Evolutionary conservation across 495 filamentous ascomycete species (phyloP).

Genomic region (Neurospora sp.): DNA sequence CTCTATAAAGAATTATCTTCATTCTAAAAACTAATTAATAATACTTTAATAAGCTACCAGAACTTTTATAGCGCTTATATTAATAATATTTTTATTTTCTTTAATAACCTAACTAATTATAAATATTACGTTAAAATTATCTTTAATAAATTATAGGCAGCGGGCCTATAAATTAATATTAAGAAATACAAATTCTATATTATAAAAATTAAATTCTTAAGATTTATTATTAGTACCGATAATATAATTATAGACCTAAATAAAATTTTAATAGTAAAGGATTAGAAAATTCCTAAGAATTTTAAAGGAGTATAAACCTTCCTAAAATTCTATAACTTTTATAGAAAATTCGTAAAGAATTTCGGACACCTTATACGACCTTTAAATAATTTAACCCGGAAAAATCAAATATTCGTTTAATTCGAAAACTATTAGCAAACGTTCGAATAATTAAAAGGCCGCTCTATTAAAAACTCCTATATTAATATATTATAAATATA

Average conservation of each 20-base stretch:
- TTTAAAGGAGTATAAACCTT: conserved; percentile 2
- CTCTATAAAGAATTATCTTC: no score
- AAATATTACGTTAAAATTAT: conserved; percentile 2
- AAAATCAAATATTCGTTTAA: neutral
- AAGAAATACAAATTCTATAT: conserved; percentile 21
- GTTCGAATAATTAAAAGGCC: neutral
- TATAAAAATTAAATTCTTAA: conserved; percentile 16
- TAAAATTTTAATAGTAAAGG: neutral
- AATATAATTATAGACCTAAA: conserved; percentile 14
- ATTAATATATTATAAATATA: neutral
- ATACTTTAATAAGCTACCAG: no score
- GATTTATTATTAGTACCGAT: no score
- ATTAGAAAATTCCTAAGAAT: neutral
- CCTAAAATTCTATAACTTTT: conserved; percentile 5
- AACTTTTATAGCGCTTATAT: no score
- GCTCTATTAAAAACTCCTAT: neutral
- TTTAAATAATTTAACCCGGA: neutral
- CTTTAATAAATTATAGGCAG: conserved; percentile 4
- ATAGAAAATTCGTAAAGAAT: conserved; percentile 3
- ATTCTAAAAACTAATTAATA: no score
- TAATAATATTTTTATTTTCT: conserved; percentile 3
- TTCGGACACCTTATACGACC: neutral
- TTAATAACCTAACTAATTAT: neutral
- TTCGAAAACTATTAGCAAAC: neutral
- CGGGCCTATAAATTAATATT: conserved; percentile 11